phyloP scores from a whole-genome alignment of 768 basidiomycete species.

The Lactarius hatsudake region DNA sequence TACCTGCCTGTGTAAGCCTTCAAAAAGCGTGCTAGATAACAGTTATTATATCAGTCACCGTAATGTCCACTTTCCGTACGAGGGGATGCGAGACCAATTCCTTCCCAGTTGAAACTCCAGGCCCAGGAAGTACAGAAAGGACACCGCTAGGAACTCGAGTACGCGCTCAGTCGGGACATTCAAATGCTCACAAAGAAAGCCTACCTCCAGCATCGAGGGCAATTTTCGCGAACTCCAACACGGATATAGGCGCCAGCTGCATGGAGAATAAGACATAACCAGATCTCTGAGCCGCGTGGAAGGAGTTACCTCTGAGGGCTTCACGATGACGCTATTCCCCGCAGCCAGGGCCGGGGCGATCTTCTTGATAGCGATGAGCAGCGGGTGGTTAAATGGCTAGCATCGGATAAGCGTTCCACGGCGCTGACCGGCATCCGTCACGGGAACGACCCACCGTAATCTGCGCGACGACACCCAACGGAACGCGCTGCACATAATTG shows the following conservation, averaged over 20 bases:
- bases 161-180: neutral
- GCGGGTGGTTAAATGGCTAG: slow-evolving; percentile 85
- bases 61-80: slow-evolving; percentile 80
- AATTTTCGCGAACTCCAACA: slow-evolving; percentile 72
- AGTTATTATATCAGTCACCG: slow-evolving; percentile 44
- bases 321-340: slow-evolving; percentile 80
- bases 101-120: slow-evolving; percentile 60
- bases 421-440: neutral
- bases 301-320: slow-evolving; percentile 65
- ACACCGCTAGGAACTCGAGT: slow-evolving; percentile 71
- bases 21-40: neutral
- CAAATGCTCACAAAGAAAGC: slow-evolving; percentile 18
- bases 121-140: slow-evolving; percentile 71
- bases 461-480: slow-evolving; percentile 86
- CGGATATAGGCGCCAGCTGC: slow-evolving; percentile 73
- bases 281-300: neutral
- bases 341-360: slow-evolving; percentile 83
- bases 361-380: slow-evolving; percentile 88
- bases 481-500: slow-evolving; percentile 76
- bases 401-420: neutral
- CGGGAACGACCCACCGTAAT: slow-evolving; percentile 56
- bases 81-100: slow-evolving; percentile 62
- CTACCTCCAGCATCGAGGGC: slow-evolving; percentile 63
- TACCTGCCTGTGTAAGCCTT: slow-evolving; percentile 57
- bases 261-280: neutral